phyloP scores from a whole-genome alignment of 2,329 filamentous ascomycete species.

The Colletotrichum sp. region DNA sequence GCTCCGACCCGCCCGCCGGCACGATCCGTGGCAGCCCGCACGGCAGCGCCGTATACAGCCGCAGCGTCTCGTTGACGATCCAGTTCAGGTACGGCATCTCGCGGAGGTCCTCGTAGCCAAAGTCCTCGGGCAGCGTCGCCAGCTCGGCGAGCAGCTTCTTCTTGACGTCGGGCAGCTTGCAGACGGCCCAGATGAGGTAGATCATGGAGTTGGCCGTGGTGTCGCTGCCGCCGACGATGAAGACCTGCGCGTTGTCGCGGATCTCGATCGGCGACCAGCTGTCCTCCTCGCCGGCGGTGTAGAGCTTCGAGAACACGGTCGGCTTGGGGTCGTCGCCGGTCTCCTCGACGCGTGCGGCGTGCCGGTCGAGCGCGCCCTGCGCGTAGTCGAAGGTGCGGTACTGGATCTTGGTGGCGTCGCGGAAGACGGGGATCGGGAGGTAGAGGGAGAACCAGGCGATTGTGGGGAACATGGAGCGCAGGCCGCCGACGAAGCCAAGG shows the following conservation, averaged over 20 bases:
- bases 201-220: constrained; percentile 57
- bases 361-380: constrained; percentile 1
- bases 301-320: constrained; percentile 14
- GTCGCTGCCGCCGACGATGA: constrained; percentile 57
- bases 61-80: constrained; percentile 50
- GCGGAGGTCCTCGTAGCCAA: constrained; percentile 36
- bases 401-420: neutral
- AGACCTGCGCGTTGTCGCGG: constrained; percentile 26
- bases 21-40: constrained; percentile 43
- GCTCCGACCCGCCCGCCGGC: constrained; percentile 40
- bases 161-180: constrained; percentile 31
- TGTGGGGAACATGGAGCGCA: constrained; percentile 5
- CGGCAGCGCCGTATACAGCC: constrained; percentile 46
- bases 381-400: constrained; percentile 9
- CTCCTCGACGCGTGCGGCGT: constrained; percentile 5
- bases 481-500: constrained; percentile 5
- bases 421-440: constrained; percentile 11
- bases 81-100: constrained; percentile 44
- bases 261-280: constrained; percentile 6
- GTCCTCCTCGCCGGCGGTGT: constrained; percentile 5
- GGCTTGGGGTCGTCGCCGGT: neutral
- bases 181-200: constrained; percentile 49
- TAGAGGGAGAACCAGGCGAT: neutral
- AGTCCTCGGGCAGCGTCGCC: constrained; percentile 22
- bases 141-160: constrained; percentile 39